Evolutionary conservation across 176 grass and related monocot genomes (phyloP).

Genomic region (Thinopyrum elongatum): DNA sequence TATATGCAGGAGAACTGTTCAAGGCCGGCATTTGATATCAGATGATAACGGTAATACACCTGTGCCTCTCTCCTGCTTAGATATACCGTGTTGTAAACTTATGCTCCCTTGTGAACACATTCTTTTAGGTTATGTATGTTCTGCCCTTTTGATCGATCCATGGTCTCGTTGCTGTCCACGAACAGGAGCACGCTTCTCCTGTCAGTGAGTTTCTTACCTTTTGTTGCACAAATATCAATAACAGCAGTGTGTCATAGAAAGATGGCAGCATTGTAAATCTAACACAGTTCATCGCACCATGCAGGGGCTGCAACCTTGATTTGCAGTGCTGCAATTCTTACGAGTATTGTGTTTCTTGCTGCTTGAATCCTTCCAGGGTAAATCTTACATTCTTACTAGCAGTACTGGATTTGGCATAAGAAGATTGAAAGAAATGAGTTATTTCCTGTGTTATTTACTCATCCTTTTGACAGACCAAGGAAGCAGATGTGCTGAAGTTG

Average conservation of each 20-base stretch:
- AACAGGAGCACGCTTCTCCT: conserved; percentile 65
- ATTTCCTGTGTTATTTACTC: conserved; percentile 3
- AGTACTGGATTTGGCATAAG: conserved; percentile 2
- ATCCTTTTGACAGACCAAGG: conserved; percentile 51
- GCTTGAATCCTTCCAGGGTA: conserved; percentile 84
- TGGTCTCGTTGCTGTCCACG: conserved; percentile 72
- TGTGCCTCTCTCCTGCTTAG: not conserved
- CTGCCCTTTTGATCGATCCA: conserved; percentile 65
- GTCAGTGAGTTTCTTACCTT: conserved; percentile 74
- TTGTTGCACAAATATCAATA: conserved; percentile 1
- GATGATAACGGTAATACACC: conserved; percentile 75
- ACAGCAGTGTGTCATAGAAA: not conserved
- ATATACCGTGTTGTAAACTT: not conserved
- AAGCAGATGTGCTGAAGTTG: conserved; percentile 61
- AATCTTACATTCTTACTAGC: conserved; percentile 9
- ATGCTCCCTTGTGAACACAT: not conserved
- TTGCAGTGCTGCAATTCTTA: conserved; percentile 84
- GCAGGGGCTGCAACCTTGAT: conserved; percentile 77
- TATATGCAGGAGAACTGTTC: conserved; percentile 81
- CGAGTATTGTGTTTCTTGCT: conserved; percentile 97
- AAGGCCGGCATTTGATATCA: conserved; percentile 76
- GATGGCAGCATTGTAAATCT: conserved; percentile 7
- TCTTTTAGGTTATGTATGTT: conserved; percentile 80
- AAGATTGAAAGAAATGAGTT: not conserved
- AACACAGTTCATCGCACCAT: conserved; percentile 16